These are phyloP conservation scores for Bjerkandera adusta DNA, from an alignment of 1,284 basidiomycete genomes.

Conservation along the genomic window DNA sequence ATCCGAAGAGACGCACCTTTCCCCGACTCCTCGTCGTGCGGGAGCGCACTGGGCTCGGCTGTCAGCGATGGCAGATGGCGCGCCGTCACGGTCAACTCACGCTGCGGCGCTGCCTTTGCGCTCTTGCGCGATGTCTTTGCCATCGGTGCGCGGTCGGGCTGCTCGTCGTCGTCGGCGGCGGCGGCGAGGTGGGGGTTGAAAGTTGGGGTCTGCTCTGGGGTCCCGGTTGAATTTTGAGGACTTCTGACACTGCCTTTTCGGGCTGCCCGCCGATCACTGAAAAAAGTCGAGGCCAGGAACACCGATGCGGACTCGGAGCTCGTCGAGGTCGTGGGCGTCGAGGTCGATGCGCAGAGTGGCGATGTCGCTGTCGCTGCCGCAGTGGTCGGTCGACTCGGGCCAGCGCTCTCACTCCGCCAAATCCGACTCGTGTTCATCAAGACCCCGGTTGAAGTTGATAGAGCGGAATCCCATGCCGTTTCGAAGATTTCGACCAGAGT, in stretches of 20 bases:
- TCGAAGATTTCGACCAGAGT: too few species aligned
- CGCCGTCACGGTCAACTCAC: constrained; percentile 25
- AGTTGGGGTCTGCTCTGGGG: constrained; percentile 14
- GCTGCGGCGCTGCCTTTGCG: constrained; percentile 28
- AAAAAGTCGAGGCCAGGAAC: too few species aligned
- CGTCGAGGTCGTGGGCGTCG: too few species aligned
- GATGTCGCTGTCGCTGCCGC: too few species aligned
- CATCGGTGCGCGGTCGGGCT: constrained; percentile 20
- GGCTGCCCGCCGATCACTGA: too few species aligned
- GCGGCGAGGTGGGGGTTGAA: constrained; percentile 22
- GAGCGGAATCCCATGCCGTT: too few species aligned
- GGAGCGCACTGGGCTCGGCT: constrained; percentile 48
- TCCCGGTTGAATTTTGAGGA: constrained; percentile 18
- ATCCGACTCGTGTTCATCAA: too few species aligned
- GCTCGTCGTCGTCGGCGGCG: constrained; percentile 18
- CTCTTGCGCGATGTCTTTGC: constrained; percentile 33
- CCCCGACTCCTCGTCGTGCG: constrained; percentile 63
- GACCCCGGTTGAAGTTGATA: too few species aligned
- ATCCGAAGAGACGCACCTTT: constrained; percentile 39
- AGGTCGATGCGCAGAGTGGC: too few species aligned
- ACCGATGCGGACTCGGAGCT: too few species aligned
- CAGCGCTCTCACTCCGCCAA: too few species aligned
- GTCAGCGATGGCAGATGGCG: constrained; percentile 18
- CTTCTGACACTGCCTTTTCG: constrained; percentile 25
- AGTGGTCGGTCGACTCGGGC: too few species aligned